Base-by-base conservation (phyloP, 2,329 filamentous ascomycete genomes). In the Trichophyton mentagrophytes region DNA sequence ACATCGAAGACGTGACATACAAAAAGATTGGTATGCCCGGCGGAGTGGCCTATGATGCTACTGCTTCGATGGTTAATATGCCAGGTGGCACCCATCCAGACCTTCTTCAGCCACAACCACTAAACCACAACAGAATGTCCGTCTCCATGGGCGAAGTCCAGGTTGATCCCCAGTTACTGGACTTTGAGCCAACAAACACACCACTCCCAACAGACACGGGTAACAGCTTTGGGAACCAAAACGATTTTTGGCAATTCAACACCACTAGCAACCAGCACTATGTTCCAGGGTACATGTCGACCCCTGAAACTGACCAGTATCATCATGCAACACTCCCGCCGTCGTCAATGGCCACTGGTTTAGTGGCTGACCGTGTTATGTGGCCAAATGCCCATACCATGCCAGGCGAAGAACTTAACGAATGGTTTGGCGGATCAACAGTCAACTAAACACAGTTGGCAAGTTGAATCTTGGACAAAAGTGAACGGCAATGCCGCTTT, bases 401-500 rank as follows among this genome's bases (percentile, higher is more conserved):
- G 3, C 17, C 72, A 57, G 72, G 71, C 46, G 73, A 74, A 17
- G 75, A 79, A 55, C 77, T 79, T 62, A 76, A 79, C 53, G 74
- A 75, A 56, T 79, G 76, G 76, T 70, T 79, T 64, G 67, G 71
- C 20, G 59, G 60, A 17, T 60, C 57, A 11, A 36, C 57, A 22
- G 44, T 59, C 7, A 36, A 36, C 57, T 59, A 27, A 44, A n/a
- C 9, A n/a, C 22, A 15, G 55, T 25, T 17, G 33, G 40, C 13
- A 7, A 11, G 11, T 17, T 25, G 17, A 17, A 7, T 11, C 1
- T 6, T 27, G 7, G 44, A 51, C 13, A 15, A 22, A 47, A 33
- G 9, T 38, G 3, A 13, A 38, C 9, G 33, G 3, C 25, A 17
- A 56, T 56, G n/a, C 33, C 22, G 1, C 27, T 7, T 38, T 36